Evolutionary conservation across 2,329 filamentous ascomycete genomes (phyloP).

Genomic region (Alternaria ethzedia): DNA sequence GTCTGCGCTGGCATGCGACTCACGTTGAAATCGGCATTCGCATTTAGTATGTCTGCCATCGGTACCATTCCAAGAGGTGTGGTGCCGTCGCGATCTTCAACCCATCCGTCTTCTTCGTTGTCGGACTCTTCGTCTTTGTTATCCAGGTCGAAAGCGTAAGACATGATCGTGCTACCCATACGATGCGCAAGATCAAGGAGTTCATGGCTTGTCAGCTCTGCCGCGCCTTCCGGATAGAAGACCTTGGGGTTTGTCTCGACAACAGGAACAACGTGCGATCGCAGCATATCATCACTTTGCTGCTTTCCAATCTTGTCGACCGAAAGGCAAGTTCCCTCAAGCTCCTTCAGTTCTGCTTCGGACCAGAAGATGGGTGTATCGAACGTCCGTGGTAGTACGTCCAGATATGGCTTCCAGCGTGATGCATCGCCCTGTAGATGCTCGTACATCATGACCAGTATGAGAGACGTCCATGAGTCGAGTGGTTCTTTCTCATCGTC

Average conservation of each 20-base stretch:
- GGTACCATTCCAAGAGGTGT: conserved; percentile 34
- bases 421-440: conserved; percentile 26
- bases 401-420: conserved; percentile 31
- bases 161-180: conserved; percentile 33
- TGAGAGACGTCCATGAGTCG: conserved; percentile 29
- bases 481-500: conserved; percentile 22
- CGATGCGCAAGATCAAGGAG: conserved; percentile 28
- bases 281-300: conserved; percentile 26
- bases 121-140: conserved; percentile 23
- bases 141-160: conserved; percentile 32
- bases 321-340: conserved; percentile 26
- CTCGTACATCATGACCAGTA: conserved; percentile 31
- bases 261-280: conserved; percentile 20
- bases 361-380: conserved; percentile 35
- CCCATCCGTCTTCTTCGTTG: conserved; percentile 32
- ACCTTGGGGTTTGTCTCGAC: conserved; percentile 12
- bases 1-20: not conserved
- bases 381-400: conserved; percentile 25
- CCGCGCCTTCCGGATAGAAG: conserved; percentile 14
- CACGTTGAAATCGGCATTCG: conserved; percentile 34
- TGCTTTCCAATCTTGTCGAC: conserved; percentile 29
- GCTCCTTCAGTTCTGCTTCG: conserved; percentile 24
- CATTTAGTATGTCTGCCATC: conserved; percentile 34
- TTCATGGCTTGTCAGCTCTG: conserved; percentile 9
- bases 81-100: conserved; percentile 29